Evolutionary conservation across 495 filamentous ascomycete species (phyloP), one percentile per base, ranked within the genome.

Genomic region (Platismatia glauca): DNA sequence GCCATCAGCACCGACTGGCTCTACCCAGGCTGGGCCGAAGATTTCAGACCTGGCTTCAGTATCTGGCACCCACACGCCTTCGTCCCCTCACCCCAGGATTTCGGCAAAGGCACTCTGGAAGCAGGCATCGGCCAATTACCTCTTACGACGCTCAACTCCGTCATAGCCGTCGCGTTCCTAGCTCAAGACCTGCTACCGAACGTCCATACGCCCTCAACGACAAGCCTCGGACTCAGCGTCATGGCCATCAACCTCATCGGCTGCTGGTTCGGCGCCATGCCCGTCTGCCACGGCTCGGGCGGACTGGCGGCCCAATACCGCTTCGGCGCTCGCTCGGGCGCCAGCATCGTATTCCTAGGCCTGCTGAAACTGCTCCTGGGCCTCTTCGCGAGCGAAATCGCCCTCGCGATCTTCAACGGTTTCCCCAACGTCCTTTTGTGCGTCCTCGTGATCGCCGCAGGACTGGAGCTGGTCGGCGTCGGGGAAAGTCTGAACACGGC

Each of bases 241-340:
- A 84, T 84, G 0, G 66, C 73, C 6, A 94, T 95, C 86, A 97
- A 97, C 70, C 74, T 97, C 8, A 65, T 88, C 7, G 87, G 89
- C 9, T 91, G 87, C 73, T 93, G 89, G 87, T 94, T 96, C 71
- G 92, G 91, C 35, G 89, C 86, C 0, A 97, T 97, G 93, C 93
- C 93, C 7, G 88, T 95, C 3, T 97, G 93, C 68, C 93, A 97
- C 70, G 93, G 93, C 24, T 90, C 90, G 16, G 93, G 93, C 3
- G 93, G 93, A 0, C 76, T 97, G 1, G 93, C 93, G 3, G 93
- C 86, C 1, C 92, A 46, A 13, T 46, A 89, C 68, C 84, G 89
- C 4, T 97, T 96, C 66, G 93, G 93, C 4, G 91, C 92, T 8
- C 85, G 92, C 16, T 94, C 89, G 38, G 93, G 93, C 2, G 82